A percentile compares a stretch with the other conserved stretches of the same genome.
Evolutionary conservation across 352 stramenopile genomes (phyloP).

Genomic region (Phytopythium chamaehyphon): DNA sequence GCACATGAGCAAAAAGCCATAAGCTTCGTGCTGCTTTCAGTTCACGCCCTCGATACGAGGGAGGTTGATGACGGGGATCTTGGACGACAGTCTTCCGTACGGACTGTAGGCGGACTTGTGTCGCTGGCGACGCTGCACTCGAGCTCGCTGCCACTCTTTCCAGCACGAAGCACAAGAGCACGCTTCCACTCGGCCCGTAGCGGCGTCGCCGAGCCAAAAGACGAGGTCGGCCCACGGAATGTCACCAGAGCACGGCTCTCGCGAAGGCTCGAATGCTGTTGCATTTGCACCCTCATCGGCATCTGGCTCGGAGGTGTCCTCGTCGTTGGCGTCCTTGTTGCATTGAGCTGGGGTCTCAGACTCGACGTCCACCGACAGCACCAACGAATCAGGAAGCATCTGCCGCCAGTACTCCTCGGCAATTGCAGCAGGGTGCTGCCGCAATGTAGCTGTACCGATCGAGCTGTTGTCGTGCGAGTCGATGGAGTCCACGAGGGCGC

Average conservation of each 20-base stretch:
- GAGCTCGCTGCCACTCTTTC: background rate
- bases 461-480: background rate
- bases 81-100: slow-evolving; percentile 43
- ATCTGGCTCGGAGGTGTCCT: background rate
- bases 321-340: background rate
- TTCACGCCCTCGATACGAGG: slow-evolving; percentile 67
- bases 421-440: background rate
- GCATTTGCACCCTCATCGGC: background rate
- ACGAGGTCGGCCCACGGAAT: slow-evolving; percentile 53
- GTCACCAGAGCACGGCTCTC: slow-evolving; percentile 46
- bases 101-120: slow-evolving; percentile 23
- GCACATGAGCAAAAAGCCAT: background rate
- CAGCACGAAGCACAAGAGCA: slow-evolving; percentile 39
- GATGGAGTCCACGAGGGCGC: background rate
- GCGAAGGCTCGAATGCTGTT: slow-evolving; percentile 24
- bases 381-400: background rate
- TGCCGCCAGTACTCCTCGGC: background rate
- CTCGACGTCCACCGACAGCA: background rate
- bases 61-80: slow-evolving; percentile 51
- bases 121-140: slow-evolving; percentile 8
- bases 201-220: slow-evolving; percentile 50
- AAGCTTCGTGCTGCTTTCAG: slow-evolving; percentile 20
- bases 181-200: slow-evolving; percentile 39
- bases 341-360: background rate
- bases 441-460: background rate